Evolutionary conservation across 1,139 yeast genomes (phyloP).

Genomic region (Scheffersomyces parashehatae): DNA sequence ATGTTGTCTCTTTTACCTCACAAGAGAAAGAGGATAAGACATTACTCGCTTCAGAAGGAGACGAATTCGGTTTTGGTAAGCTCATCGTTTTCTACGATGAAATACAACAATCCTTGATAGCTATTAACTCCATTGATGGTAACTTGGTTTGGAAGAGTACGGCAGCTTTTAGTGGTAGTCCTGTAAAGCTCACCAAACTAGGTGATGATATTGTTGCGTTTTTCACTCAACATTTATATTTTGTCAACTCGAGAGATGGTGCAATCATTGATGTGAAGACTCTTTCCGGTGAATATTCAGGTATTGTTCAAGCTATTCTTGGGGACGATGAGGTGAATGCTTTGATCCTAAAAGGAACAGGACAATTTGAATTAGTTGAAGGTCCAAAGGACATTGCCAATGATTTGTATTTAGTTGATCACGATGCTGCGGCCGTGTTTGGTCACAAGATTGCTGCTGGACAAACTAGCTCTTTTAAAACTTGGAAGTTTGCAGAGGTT

Average conservation of each 20-base stretch:
- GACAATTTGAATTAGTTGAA: not conserved
- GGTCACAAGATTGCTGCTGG: conserved; percentile 24
- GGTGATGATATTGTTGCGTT: conserved; percentile 23
- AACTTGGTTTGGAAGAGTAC: conserved; percentile 26
- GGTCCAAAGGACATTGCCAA: not conserved
- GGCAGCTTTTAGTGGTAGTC: conserved; percentile 9
- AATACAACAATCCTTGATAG: conserved; percentile 22
- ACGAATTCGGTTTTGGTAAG: conserved; percentile 38
- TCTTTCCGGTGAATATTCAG: not conserved
- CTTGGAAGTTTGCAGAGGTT: conserved; percentile 30
- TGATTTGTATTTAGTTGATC: conserved; percentile 20
- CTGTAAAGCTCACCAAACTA: conserved; percentile 17
- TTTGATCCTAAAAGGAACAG: conserved; percentile 1
- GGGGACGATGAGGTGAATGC: not conserved
- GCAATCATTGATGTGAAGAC: conserved; percentile 3
- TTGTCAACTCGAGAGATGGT: conserved; percentile 29
- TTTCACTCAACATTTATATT: conserved; percentile 17
- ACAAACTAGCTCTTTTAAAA: conserved; percentile 12
- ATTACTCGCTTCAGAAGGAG: conserved; percentile 9
- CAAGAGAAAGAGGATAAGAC: not conserved
- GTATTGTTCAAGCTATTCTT: conserved; percentile 1
- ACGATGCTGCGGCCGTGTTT: conserved; percentile 13
- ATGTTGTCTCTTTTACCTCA: conserved; percentile 14
- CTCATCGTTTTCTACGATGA: conserved; percentile 31
- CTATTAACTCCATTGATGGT: conserved; percentile 34